These are phyloP conservation scores for Chaetomium strumarium DNA, from an alignment of 2,329 filamentous ascomycete genomes.

Conservation along the genomic window DNA sequence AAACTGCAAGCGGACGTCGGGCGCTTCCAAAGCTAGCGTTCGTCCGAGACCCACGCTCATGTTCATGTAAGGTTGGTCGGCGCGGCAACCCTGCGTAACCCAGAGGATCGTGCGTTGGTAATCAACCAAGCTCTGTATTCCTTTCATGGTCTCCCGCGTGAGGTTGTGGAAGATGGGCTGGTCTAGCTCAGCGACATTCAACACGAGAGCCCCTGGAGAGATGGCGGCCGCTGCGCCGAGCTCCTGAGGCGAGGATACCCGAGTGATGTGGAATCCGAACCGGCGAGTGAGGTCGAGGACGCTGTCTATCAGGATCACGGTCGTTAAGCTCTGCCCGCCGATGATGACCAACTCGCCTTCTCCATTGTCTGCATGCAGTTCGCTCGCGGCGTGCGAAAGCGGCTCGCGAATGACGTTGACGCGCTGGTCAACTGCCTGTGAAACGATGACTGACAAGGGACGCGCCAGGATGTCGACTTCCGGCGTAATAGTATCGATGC, in stretches of 20 bases:
- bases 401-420: slow-evolving; percentile 23
- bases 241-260: no score
- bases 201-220: neutral
- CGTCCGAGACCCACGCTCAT: neutral
- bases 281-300: no score
- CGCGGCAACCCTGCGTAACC: neutral
- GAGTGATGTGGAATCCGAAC: no score
- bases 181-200: slow-evolving; percentile 6
- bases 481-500: slow-evolving; percentile 20
- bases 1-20: slow-evolving; percentile 3
- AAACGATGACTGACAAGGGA: slow-evolving; percentile 17
- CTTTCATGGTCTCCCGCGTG: neutral
- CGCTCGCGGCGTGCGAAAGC: no score
- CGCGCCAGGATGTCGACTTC: slow-evolving; percentile 1
- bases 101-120: slow-evolving; percentile 7
- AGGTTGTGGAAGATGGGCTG: slow-evolving; percentile 5
- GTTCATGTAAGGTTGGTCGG: neutral
- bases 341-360: no score
- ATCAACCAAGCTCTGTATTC: no score
- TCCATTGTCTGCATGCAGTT: no score
- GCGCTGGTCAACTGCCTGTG: slow-evolving; percentile 24
- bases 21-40: neutral
- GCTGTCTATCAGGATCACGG: no score
- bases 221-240: no score
- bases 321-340: no score